phyloP scores from a whole-genome alignment of 2,329 filamentous ascomycete genomes.

The Fusarium newnesense region DNA sequence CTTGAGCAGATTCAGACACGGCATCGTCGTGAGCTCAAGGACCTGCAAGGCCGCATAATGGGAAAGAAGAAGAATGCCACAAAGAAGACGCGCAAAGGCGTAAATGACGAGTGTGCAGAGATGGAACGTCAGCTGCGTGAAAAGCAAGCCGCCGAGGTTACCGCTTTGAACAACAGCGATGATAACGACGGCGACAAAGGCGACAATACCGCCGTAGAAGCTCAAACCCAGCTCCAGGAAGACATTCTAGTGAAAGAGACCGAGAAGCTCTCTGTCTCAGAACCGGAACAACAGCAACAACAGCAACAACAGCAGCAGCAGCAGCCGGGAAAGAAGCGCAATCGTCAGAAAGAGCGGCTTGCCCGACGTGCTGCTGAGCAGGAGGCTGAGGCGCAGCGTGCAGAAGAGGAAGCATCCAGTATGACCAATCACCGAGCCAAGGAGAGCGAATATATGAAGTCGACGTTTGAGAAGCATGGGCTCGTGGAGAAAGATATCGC shows the following conservation, averaged over 20 bases:
- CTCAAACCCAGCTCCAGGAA: conserved; percentile 7
- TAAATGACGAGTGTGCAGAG: conserved; percentile 80
- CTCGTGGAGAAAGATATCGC: conserved; percentile 82
- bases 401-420: conserved; percentile 77
- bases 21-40: conserved; percentile 89
- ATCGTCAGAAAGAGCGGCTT: conserved; percentile 89
- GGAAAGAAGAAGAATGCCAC: conserved; percentile 97
- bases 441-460: conserved; percentile 77
- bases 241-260: conserved; percentile 32
- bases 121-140: conserved; percentile 75
- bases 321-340: conserved; percentile 74
- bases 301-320: conserved; percentile 29
- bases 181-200: conserved; percentile 31
- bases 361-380: conserved; percentile 89
- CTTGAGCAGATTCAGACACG: conserved; percentile 82
- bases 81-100: conserved; percentile 82
- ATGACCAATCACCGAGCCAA: conserved; percentile 78
- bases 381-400: conserved; percentile 73
- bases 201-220: conserved; percentile 2
- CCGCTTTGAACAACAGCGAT: conserved; percentile 49
- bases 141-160: conserved; percentile 71
- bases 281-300: conserved; percentile 18
- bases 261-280: conserved; percentile 37
- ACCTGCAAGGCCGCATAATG: conserved; percentile 85
- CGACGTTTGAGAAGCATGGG: conserved; percentile 69